Conservation (phyloP, 805 yeast genomes). For the Myxozyma nipponensis region DNA sequence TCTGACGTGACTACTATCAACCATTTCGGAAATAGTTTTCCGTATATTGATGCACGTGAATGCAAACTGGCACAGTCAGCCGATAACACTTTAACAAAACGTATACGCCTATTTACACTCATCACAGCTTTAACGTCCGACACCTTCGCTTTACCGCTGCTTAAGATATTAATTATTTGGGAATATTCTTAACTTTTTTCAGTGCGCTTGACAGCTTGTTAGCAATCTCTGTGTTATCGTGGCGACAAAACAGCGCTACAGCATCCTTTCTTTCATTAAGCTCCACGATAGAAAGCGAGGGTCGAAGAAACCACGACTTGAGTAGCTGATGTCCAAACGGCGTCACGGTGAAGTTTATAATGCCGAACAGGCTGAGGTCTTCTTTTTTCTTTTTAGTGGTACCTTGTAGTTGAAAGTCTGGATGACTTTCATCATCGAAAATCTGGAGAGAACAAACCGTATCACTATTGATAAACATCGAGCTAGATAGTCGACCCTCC, state of each 20-base stretch:
- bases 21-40: constrained; percentile 1
- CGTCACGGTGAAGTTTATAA: constrained; percentile 34
- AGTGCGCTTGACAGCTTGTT: constrained; percentile 30
- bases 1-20: not conserved
- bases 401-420: constrained; percentile 29
- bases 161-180: constrained; percentile 28
- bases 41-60: constrained; percentile 4
- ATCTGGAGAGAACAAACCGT: constrained; percentile 34
- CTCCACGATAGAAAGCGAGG: constrained; percentile 33
- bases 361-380: constrained; percentile 25
- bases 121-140: constrained; percentile 37
- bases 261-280: constrained; percentile 37
- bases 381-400: constrained; percentile 13
- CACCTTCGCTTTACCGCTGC: constrained; percentile 33
- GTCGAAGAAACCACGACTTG: constrained; percentile 39
- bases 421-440: constrained; percentile 25
- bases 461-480: constrained; percentile 35
- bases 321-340: constrained; percentile 36
- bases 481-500: constrained; percentile 13
- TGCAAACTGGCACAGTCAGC: constrained; percentile 2
- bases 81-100: not conserved
- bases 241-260: constrained; percentile 32
- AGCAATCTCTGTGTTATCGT: constrained; percentile 27
- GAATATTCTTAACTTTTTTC: constrained; percentile 37
- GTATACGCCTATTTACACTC: constrained; percentile 30